Evolutionary conservation across 208 protist species (phyloP).

Genomic region (Crithidia bombi): DNA sequence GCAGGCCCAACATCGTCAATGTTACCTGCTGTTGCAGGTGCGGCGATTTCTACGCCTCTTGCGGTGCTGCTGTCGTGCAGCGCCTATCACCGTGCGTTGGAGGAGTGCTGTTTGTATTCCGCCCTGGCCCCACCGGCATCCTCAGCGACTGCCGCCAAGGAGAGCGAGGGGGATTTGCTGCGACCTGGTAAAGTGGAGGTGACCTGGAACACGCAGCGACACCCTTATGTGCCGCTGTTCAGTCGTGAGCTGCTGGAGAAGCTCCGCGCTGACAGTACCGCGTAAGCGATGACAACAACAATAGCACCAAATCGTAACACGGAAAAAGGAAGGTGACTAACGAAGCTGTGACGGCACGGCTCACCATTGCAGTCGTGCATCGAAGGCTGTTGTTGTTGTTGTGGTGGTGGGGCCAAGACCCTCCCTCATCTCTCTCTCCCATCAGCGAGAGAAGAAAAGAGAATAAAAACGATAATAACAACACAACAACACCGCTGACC

Average conservation of each 20-base stretch:
- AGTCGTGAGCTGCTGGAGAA: constrained; percentile 53
- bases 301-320: too few species aligned
- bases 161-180: not conserved
- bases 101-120: constrained; percentile 68
- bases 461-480: too few species aligned
- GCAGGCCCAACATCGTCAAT: too few species aligned
- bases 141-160: not conserved
- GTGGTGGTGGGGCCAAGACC: too few species aligned
- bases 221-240: constrained; percentile 76
- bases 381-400: too few species aligned
- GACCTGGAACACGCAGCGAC: constrained; percentile 76
- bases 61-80: constrained; percentile 67
- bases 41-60: not conserved
- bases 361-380: too few species aligned
- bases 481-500: too few species aligned
- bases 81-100: constrained; percentile 56
- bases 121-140: constrained; percentile 16
- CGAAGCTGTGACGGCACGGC: too few species aligned
- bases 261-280: not conserved
- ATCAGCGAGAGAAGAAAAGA: too few species aligned
- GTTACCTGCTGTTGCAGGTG: not conserved
- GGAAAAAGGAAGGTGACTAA: too few species aligned
- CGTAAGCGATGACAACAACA: too few species aligned
- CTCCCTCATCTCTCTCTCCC: too few species aligned
- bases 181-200: constrained; percentile 31